Conservation (phyloP, 2,329 filamentous ascomycete genomes). For the Myriosclerotinia duriaeana region DNA sequence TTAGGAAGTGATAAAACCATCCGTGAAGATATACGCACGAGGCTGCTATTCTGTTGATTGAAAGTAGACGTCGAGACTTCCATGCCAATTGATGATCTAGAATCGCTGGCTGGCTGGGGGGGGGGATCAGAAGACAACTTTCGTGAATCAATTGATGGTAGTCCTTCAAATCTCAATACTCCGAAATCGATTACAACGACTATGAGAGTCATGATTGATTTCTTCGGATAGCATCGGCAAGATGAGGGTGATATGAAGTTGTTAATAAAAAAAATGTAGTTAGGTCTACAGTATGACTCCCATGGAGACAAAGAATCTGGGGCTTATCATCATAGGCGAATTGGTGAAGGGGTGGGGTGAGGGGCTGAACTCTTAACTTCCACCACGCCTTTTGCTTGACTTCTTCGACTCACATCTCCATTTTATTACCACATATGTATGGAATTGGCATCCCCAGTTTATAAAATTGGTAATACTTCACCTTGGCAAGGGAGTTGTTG, state of each 20-base stretch:
- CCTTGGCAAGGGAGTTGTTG: background rate
- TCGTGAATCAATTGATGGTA: background rate
- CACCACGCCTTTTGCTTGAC: conserved; percentile 18
- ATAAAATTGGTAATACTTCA: background rate
- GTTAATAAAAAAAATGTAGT: background rate
- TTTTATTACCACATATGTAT: background rate
- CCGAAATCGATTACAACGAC: background rate
- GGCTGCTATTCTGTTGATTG: too few relatives aligned
- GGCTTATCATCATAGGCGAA: background rate
- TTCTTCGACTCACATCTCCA: background rate
- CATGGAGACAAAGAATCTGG: background rate
- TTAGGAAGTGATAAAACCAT: too few relatives aligned
- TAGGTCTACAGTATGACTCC: background rate
- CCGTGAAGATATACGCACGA: too few relatives aligned
- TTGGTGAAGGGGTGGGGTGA: background rate
- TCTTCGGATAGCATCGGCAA: background rate
- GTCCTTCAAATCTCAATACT: background rate
- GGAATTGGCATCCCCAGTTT: background rate
- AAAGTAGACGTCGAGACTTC: too few relatives aligned
- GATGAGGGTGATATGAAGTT: background rate
- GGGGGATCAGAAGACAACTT: background rate
- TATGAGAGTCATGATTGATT: background rate
- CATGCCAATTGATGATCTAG: too few relatives aligned
- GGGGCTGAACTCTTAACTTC: background rate
- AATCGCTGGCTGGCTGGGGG: too few relatives aligned